Evolutionary conservation across 805 yeast species (phyloP).

Genomic region (Ogataea glucozyma): DNA sequence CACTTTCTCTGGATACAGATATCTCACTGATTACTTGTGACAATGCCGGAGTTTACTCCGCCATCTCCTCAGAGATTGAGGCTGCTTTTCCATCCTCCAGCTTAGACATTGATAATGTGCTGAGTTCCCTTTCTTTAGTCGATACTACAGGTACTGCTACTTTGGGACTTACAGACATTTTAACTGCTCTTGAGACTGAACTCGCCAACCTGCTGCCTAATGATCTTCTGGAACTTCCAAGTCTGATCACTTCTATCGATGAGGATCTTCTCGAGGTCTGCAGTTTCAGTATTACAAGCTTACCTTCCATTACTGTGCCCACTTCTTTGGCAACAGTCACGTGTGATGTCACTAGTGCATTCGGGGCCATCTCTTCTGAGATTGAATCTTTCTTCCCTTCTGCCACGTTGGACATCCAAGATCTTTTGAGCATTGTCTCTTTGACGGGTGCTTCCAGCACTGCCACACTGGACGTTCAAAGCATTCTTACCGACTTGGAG

Average conservation of each 20-base stretch:
- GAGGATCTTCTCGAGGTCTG: not conserved
- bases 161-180: not conserved
- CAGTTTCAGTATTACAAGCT: too few relatives aligned
- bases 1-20: too few relatives aligned
- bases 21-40: not conserved
- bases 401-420: too few relatives aligned
- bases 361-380: too few relatives aligned
- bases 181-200: not conserved
- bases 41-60: not conserved
- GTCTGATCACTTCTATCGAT: not conserved
- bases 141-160: not conserved
- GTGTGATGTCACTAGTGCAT: not conserved
- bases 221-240: not conserved
- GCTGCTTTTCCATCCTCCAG: not conserved
- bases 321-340: not conserved
- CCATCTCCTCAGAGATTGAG: slow-evolving; percentile 3
- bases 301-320: not conserved
- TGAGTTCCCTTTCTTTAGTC: not conserved
- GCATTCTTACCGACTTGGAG: too few relatives aligned
- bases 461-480: too few relatives aligned
- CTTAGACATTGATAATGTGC: not conserved
- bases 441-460: not conserved
- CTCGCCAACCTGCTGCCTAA: not conserved
- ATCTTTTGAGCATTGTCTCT: not conserved
- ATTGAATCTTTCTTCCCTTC: too few relatives aligned